Evolutionary conservation across 805 yeast species (phyloP).

Genomic region (Cyberlindnera maritima): DNA sequence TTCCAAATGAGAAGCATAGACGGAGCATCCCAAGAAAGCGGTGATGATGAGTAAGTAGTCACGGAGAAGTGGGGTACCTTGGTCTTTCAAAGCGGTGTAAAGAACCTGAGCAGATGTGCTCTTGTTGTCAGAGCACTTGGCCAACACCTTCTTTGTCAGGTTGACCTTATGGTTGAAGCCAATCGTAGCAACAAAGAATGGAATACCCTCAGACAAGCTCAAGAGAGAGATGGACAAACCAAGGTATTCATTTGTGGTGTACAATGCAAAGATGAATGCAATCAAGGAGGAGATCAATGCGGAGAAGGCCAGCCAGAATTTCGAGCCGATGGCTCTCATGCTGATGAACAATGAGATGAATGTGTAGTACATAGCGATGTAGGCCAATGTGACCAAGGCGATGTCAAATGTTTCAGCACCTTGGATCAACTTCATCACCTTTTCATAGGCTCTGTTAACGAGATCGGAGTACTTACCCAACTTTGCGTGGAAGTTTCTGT

Average conservation of each 20-base stretch:
- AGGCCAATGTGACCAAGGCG: slow-evolving; percentile 73
- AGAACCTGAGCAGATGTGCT: slow-evolving; percentile 35
- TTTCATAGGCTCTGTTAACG: slow-evolving; percentile 37
- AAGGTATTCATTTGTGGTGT: slow-evolving; percentile 53
- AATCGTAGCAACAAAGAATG: slow-evolving; percentile 86
- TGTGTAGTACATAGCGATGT: slow-evolving; percentile 85
- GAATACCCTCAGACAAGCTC: slow-evolving; percentile 84
- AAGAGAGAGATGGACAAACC: slow-evolving; percentile 65
- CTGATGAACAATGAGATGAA: slow-evolving; percentile 70
- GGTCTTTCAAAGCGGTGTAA: slow-evolving; percentile 33
- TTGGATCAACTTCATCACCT: slow-evolving; percentile 44
- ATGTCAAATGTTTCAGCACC: slow-evolving; percentile 88
- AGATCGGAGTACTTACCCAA: slow-evolving; percentile 56
- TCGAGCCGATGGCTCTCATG: slow-evolving; percentile 76
- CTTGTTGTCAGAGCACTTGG: slow-evolving; percentile 27
- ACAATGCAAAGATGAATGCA: slow-evolving; percentile 79
- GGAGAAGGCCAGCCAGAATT: slow-evolving; percentile 81
- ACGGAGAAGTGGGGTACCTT: slow-evolving; percentile 46
- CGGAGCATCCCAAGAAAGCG: slow-evolving; percentile 64
- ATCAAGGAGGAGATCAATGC: slow-evolving; percentile 75
- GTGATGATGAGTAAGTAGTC: slow-evolving; percentile 73
- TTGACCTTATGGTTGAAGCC: slow-evolving; percentile 87
- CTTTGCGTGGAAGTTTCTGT: slow-evolving; percentile 51
- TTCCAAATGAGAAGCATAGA: slow-evolving; percentile 62
- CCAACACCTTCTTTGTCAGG: slow-evolving; percentile 59